Base-by-base conservation (phyloP, 192 early-diverging fungal genomes). In the Coemansia interrupta region DNA sequence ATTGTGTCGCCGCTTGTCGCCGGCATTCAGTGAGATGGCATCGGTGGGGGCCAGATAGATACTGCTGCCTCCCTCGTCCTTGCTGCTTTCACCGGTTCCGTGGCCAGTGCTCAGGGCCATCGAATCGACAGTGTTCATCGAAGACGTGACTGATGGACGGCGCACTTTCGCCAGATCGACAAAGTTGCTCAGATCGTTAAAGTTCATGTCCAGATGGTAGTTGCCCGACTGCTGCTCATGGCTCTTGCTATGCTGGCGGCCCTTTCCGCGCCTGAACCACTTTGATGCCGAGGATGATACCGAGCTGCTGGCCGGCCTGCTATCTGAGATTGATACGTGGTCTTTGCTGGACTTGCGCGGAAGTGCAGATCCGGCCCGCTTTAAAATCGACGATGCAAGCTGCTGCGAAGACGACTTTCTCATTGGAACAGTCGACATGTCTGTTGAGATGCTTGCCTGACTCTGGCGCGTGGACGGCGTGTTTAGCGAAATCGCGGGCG, bases 141-240 rank as follows among this genome's bases (percentile, higher is more conserved):
- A 80, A 12, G 77, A 80, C 0, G 77, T 71, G 17, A 63, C 56
- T 18, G 77, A 80, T 12, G 77, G 77, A 2, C 77, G 59, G 28
- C 77, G 70, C 39, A 80, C 67, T 58, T 73, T 73, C 14, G 72
- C 51, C 47, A 80, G 41, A 36, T 80, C 72, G 28, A 80, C 77
- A 70, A 80, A 80, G 54, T 61, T 71, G 23, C 61, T 50, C 17
- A 80, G 48, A 40, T 80, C 77, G 56, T 54, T 66, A 59, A 80
- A 80, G 55, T 73, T 68, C 77, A 74, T 80, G 45, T 80, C 77
- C 32, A 80, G 60, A n/a, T 78, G 75, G 56, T 72, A 64, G 51
- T 54, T 58, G 44, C 43, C 57, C 13, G 64, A 19, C 3, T 61
- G 45, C 26, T 39, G 19, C 22, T 69, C 55, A 43, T 68, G 42